Percentiles rank a stretch among this genome's conserved stretches.
Evolutionary conservation across 441 rosid genomes (phyloP).

Genomic region (Erodium chrysanthum): DNA sequence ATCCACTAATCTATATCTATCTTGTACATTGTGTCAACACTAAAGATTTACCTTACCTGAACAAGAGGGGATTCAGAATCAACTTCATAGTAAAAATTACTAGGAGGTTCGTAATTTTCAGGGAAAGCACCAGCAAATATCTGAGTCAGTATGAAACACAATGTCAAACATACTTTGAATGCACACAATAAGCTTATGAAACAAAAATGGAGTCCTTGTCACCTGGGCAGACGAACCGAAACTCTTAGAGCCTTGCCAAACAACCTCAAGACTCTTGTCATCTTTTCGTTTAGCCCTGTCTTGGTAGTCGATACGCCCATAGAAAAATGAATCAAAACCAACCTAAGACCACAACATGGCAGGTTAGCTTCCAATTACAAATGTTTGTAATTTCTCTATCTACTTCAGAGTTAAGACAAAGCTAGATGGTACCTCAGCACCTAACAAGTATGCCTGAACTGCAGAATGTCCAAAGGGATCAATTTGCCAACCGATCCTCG

Average conservation of each 20-base stretch:
- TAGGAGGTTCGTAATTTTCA: conserved; percentile 88
- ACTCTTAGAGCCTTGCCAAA: conserved; percentile 92
- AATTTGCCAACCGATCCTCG: conserved; percentile 99
- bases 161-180: not conserved
- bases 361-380: conserved; percentile 1
- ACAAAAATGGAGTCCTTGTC: conserved; percentile 3
- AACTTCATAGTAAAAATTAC: conserved; percentile 96
- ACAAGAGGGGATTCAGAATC: conserved; percentile 63
- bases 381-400: not conserved
- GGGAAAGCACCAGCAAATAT: conserved; percentile 99
- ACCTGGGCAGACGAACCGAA: conserved; percentile 89
- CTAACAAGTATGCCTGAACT: conserved; percentile 90
- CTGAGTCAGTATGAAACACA: conserved; percentile 24
- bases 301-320: conserved; percentile 94
- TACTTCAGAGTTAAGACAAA: not conserved
- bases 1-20: not conserved
- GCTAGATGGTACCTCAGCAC: conserved; percentile 53
- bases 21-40: not conserved
- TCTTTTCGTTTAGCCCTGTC: conserved; percentile 71
- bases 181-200: not conserved
- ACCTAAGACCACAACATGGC: conserved; percentile 38
- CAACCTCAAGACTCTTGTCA: conserved; percentile 92
- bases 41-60: conserved; percentile 63
- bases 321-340: conserved; percentile 92
- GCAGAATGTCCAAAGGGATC: conserved; percentile 99